These are phyloP conservation scores for Penicillium mononematosum DNA, from an alignment of 495 filamentous ascomycete genomes.

Conservation along the genomic window DNA sequence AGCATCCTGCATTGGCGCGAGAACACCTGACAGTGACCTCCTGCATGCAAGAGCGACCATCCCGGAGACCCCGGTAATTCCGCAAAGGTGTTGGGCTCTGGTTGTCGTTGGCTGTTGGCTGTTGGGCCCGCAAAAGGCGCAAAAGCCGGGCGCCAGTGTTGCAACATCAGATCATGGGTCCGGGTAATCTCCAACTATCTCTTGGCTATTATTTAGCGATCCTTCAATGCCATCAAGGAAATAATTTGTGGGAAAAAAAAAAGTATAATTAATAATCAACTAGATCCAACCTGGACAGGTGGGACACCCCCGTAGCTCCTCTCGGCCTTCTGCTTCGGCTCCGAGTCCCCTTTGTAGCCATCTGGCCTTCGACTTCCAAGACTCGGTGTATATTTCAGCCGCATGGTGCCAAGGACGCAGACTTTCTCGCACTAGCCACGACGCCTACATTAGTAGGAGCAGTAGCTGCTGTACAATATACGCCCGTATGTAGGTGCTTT, in stretches of 20 bases:
- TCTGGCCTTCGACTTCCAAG: not conserved
- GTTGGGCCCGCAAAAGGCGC: slow-evolving; percentile 1
- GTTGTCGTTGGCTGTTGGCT: not conserved
- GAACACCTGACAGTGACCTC: slow-evolving; percentile 8
- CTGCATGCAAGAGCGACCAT: slow-evolving; percentile 4
- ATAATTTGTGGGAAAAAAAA: too few species aligned
- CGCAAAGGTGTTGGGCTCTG: not conserved
- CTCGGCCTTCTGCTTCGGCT: slow-evolving; percentile 3
- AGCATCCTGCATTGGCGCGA: slow-evolving; percentile 3
- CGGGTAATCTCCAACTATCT: not conserved
- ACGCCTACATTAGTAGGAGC: not conserved
- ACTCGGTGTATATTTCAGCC: slow-evolving; percentile 9
- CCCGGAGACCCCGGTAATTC: slow-evolving; percentile 2
- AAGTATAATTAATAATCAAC: not conserved
- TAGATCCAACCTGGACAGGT: too few species aligned
- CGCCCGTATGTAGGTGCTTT: not conserved
- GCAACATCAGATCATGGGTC: slow-evolving; percentile 8
- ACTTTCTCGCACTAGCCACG: slow-evolving; percentile 3
- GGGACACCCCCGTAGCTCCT: not conserved
- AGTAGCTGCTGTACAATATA: slow-evolving; percentile 1
- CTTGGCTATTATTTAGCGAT: not conserved
- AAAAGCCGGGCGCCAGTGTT: slow-evolving; percentile 1
- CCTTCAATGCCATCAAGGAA: too few species aligned
- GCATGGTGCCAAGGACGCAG: not conserved
- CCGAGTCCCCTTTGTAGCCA: slow-evolving; percentile 1